Base-by-base conservation (phyloP, 139 green algal genomes). In the Spirogloea muscicola region DNA sequence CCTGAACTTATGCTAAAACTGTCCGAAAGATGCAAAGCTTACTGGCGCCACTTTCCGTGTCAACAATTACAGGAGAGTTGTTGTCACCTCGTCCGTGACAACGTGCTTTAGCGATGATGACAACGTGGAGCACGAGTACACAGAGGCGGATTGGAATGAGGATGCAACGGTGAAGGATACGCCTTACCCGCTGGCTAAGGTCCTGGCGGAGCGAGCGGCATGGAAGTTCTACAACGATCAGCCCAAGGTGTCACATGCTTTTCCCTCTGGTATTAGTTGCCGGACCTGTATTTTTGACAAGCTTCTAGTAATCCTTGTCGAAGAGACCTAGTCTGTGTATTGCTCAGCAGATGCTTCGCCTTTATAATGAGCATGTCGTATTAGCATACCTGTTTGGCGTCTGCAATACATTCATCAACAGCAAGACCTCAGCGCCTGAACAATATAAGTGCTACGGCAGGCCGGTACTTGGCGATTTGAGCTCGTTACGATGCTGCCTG, bases 81-180 rank as follows among this genome's bases (percentile, higher is more conserved):
- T 68, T 18, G 9, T 68, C 27, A 68, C 59, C 5, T 68, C 59
- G 40, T 68, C 59, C 7, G 9, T 13, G 9, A 49, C 9, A 9
- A 31, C 59, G 7, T 5, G 49, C 9, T 13, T 68, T 58, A 18
- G 9, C 16, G 59, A 13, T 18, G 4, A n/a, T 27, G 5, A 9
- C 40, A 49, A 68, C 21, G 27, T 31, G 5, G 13, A 68, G 27
- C 59, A 68, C 59, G 40, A 55, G 10, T 68, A 68, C 40, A 68
- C 59, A 25, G 89, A 92, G 72, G 88, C 83, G 1, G 90, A 95
- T 65, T 95, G 89, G 87, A 95, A 94, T 51, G 49, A 72, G 4
- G 75, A 81, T 1, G 86, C 79, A 9, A 81, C 80, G 0, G 33
- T 89, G 3, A 74, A 87, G 34, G 73, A 77, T 1, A 82, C 92